These are phyloP conservation scores for Sporisorium graminicola DNA, from an alignment of 1,284 basidiomycete genomes.

Conservation along the genomic window DNA sequence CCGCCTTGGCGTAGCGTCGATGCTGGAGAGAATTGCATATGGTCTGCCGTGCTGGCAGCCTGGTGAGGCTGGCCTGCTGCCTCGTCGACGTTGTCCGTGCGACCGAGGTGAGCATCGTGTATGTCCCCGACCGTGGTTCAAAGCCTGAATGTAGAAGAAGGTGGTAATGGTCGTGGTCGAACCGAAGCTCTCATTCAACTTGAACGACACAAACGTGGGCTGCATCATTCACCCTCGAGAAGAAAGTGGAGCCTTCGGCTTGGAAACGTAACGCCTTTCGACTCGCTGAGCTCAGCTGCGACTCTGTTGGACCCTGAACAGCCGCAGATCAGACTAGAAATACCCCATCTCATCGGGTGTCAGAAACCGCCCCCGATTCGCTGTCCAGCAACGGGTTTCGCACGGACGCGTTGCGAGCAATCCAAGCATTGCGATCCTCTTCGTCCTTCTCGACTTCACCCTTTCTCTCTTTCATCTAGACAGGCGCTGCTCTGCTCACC, in stretches of 20 bases:
- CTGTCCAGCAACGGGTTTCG: slow-evolving; percentile 29
- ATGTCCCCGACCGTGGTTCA: slow-evolving; percentile 8
- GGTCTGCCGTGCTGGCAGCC: neutral
- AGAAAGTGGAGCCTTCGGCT: slow-evolving; percentile 30
- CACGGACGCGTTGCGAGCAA: slow-evolving; percentile 30
- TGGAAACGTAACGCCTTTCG: neutral
- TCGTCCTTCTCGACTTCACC: neutral
- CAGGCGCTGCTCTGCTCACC: neutral
- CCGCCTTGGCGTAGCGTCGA: slow-evolving; percentile 29
- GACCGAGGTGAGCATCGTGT: slow-evolving; percentile 33
- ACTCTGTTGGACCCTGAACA: slow-evolving; percentile 27
- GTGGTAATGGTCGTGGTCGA: neutral
- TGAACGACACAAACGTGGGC: no score
- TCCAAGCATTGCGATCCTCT: neutral
- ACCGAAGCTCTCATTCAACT: neutral
- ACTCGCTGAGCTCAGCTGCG: slow-evolving; percentile 38
- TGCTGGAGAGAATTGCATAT: slow-evolving; percentile 13
- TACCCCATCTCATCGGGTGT: slow-evolving; percentile 13
- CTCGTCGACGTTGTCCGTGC: slow-evolving; percentile 19
- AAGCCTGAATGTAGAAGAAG: neutral
- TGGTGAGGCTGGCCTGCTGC: slow-evolving; percentile 14
- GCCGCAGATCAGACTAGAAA: neutral
- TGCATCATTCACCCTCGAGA: slow-evolving; percentile 2
- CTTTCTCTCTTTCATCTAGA: neutral
- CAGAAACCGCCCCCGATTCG: neutral